Conservation (phyloP, 352 stramenopile species). For the Phytophthora rubi region DNA sequence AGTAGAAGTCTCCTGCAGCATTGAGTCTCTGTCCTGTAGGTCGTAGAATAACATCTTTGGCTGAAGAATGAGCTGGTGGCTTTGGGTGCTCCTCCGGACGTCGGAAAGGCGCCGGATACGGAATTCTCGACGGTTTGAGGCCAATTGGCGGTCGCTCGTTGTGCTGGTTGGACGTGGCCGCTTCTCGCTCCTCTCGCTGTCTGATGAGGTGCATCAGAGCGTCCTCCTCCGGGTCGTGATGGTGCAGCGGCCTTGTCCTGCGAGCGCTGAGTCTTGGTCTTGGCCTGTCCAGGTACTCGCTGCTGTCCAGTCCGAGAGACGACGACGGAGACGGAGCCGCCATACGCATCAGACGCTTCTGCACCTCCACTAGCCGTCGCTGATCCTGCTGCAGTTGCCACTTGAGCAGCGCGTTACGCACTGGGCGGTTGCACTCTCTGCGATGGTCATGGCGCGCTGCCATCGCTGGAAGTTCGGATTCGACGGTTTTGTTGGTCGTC, state of each 20-base stretch:
- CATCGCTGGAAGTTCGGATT: slow-evolving; percentile 26
- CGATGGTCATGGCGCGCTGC: slow-evolving; percentile 19
- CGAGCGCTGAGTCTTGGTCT: slow-evolving; percentile 4
- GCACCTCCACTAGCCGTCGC: slow-evolving; percentile 23
- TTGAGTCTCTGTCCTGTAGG: slow-evolving; percentile 33
- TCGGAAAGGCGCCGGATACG: slow-evolving; percentile 15
- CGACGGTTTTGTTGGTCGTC: slow-evolving; percentile 14
- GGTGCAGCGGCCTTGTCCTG: slow-evolving; percentile 8
- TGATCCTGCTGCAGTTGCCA: slow-evolving; percentile 40
- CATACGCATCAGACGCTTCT: slow-evolving; percentile 33
- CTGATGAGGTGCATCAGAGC: slow-evolving; percentile 49
- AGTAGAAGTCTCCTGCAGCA: slow-evolving; percentile 44
- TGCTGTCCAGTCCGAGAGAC: slow-evolving; percentile 5
- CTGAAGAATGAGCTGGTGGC: slow-evolving; percentile 12
- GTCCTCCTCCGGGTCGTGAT: slow-evolving; percentile 44
- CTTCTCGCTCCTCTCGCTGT: slow-evolving; percentile 40
- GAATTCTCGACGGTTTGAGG: slow-evolving; percentile 14
- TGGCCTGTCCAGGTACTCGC: slow-evolving; percentile 8
- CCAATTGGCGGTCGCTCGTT: slow-evolving; percentile 4
- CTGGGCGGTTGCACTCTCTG: slow-evolving; percentile 21
- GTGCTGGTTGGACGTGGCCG: slow-evolving; percentile 16
- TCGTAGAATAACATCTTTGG: slow-evolving; percentile 15
- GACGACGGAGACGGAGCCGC: slow-evolving; percentile 17
- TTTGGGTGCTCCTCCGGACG: slow-evolving; percentile 4
- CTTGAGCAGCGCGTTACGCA: slow-evolving; percentile 39